Conservation (phyloP, 306 rosid species). For the Begonia fuchsioides region DNA sequence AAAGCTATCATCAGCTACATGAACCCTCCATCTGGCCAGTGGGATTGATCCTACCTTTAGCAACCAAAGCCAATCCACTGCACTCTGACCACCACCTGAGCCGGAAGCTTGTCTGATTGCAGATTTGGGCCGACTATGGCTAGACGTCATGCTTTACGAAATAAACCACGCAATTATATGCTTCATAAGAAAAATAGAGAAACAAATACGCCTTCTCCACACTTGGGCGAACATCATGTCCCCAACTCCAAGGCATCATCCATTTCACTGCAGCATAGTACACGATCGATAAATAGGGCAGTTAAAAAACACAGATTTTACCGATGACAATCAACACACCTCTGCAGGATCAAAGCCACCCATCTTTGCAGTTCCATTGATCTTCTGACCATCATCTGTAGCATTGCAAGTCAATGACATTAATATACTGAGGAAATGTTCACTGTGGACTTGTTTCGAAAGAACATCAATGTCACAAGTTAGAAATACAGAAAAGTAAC, state of each 20-base stretch:
- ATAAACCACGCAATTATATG: not conserved
- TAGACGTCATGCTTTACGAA: not conserved
- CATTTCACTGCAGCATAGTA: not conserved
- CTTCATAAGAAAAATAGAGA: not conserved
- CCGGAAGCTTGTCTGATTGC: not conserved
- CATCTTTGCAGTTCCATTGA: slow-evolving; percentile 43
- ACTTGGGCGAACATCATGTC: not conserved
- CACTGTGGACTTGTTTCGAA: not conserved
- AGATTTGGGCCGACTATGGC: not conserved
- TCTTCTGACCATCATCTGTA: slow-evolving; percentile 56
- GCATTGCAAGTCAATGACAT: not conserved
- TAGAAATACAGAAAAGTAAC: not conserved
- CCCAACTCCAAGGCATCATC: not conserved
- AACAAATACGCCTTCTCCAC: not conserved
- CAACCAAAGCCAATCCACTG: not conserved
- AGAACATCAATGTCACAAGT: not conserved
- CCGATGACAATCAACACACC: slow-evolving; percentile 20
- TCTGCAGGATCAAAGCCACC: slow-evolving; percentile 43
- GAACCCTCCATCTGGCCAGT: not conserved
- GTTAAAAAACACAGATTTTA: not conserved
- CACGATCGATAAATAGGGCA: not conserved
- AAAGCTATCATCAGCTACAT: not conserved
- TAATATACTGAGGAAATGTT: not conserved
- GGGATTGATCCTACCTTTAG: not conserved
- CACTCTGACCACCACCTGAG: not conserved